Base-by-base conservation (phyloP, 2,329 filamentous ascomycete genomes). In the Fusarium sacchari region DNA sequence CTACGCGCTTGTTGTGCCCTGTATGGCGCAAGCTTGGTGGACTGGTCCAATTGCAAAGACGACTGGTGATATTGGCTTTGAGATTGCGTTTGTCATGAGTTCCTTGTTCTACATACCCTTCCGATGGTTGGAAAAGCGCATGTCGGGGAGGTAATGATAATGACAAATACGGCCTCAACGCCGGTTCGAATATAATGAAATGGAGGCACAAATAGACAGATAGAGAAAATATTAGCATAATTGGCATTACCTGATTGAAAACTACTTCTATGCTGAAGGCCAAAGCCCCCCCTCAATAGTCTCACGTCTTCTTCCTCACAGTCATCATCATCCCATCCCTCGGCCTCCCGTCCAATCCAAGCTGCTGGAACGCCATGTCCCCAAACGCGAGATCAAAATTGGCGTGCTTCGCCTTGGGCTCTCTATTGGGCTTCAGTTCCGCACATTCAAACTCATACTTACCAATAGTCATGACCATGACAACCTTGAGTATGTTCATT, bases 51-150 rank as follows among this genome's bases (percentile, higher is more conserved):
- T 92, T 73, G 90, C 89, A 1, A 80, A 85, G 79, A 86, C 75
- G 40, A 90, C 89, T 17, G 90, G 90, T 0, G 90, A 92, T 71
- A 88, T 92, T 78, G 91, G 90, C 1, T 91, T 92, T 64, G 90
- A 92, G 82, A 81, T 90, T 78, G 90, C 90, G 0, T 87, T 92
- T 76, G 84, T 84, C 34, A 77, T 88, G 63, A 87, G 86, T 18
- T 84, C 79, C 4, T 17, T 88, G 37, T 78, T 83, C 32, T 89
- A 88, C 61, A 56, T 87, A 4, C 86, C 86, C 7, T 78, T 89
- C 18, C 81, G 87, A 12, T 84, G 81, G 75, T 56, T 84, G 1
- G 87, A 89, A 80, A 85, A 82, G 68, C 81, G 80, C 52, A 47
- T 79, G 34, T 75, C 76, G 18, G 78, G 76, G 24, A 67, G 79